Conservation (phyloP, 331 rosid genomes). For the Prunus yedoensis region DNA sequence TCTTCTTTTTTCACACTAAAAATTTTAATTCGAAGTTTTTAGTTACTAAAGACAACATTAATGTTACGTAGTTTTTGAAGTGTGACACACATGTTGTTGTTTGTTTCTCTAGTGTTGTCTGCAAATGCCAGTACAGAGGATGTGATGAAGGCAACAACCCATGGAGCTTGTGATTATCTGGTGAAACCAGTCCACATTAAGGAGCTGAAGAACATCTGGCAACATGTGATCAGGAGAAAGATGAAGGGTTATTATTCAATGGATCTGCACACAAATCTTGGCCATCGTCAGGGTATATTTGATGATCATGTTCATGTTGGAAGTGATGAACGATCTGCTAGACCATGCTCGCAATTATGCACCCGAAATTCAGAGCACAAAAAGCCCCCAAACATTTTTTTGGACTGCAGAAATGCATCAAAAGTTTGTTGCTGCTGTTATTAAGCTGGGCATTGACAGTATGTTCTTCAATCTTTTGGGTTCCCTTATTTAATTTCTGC, state of each 20-base stretch:
- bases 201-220: constrained; percentile 97
- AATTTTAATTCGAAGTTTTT: too few species aligned
- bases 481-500: too few species aligned
- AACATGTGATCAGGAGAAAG: constrained; percentile 87
- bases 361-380: constrained; percentile 49
- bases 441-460: constrained; percentile 94
- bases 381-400: constrained; percentile 83
- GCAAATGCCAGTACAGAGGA: constrained; percentile 71
- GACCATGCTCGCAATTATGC: too few species aligned
- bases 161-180: constrained; percentile 96
- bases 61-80: neutral
- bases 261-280: constrained; percentile 38
- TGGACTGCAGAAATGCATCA: constrained; percentile 95
- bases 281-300: constrained; percentile 27
- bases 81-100: constrained; percentile 8
- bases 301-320: constrained; percentile 21
- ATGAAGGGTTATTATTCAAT: constrained; percentile 50
- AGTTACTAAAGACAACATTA: too few species aligned
- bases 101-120: constrained; percentile 64
- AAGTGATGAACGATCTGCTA: constrained; percentile 48
- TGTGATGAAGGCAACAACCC: constrained; percentile 92
- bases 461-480: constrained; percentile 32
- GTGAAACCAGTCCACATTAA: constrained; percentile 90
- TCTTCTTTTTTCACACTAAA: too few species aligned
- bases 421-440: constrained; percentile 89